A percentile compares a stretch with the other conserved stretches of the same genome.
These are phyloP conservation scores for Pholiota conissans DNA, from an alignment of 768 basidiomycete species.

Conservation along the genomic window DNA sequence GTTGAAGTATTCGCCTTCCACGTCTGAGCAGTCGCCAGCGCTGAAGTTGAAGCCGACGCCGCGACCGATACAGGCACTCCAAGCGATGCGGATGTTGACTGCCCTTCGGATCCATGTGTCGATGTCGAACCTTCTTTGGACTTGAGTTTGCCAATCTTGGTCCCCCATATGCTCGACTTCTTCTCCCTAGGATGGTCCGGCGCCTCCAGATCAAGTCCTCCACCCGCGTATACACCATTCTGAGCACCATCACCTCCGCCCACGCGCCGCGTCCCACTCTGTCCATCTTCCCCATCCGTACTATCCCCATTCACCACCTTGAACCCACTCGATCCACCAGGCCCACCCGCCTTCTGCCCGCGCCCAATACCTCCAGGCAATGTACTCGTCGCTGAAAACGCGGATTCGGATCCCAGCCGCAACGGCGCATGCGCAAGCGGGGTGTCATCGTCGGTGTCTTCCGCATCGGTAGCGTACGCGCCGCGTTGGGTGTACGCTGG, in stretches of 20 bases:
- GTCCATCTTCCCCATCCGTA: conserved; percentile 3
- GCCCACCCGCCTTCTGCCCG: conserved; percentile 2
- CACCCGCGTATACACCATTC: neutral
- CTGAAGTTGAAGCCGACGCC: neutral
- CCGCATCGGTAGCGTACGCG: neutral
- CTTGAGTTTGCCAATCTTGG: conserved; percentile 2
- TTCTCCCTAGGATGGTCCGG: conserved; percentile 2
- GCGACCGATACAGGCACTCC: neutral
- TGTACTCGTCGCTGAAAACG: conserved; percentile 2
- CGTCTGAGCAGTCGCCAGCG: neutral
- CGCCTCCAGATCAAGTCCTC: neutral
- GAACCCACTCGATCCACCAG: conserved; percentile 5
- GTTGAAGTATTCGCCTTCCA: conserved; percentile 7
- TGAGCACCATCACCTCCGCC: neutral
- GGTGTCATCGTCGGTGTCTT: conserved; percentile 9
- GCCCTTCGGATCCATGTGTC: neutral
- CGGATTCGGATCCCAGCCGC: conserved; percentile 10
- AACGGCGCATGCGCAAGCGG: conserved; percentile 6
- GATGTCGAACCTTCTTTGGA: conserved; percentile 4
- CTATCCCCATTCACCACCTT: conserved; percentile 17
- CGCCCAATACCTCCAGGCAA: neutral
- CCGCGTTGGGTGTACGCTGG: conserved; percentile 1
- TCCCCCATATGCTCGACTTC: conserved; percentile 6
- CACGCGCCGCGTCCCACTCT: neutral
- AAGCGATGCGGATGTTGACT: neutral